Percentiles rank a stretch among this genome's conserved stretches.
Conservation (phyloP, 768 basidiomycete genomes). For the Suillus subluteus region DNA sequence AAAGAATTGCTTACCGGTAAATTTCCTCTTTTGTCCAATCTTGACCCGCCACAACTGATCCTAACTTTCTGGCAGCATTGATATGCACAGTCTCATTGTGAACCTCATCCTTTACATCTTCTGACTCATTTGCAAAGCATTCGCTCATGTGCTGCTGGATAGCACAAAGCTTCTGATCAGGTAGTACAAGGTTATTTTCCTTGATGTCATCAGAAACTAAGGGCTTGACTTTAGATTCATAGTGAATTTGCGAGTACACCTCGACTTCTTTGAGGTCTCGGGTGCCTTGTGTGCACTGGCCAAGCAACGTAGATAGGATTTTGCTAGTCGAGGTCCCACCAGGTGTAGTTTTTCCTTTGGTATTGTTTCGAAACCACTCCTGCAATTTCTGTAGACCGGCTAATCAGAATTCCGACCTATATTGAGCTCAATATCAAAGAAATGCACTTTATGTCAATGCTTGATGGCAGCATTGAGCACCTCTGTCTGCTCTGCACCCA, state of each 20-base stretch:
- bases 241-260: constrained; percentile 6
- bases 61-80: not conserved
- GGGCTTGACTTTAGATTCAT: constrained; percentile 2
- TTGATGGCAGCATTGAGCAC: not conserved
- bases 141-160: not conserved
- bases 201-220: not conserved
- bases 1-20: not conserved
- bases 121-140: not conserved
- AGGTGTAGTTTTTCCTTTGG: not conserved
- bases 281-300: not conserved
- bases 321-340: not conserved
- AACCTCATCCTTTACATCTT: not conserved
- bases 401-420: not conserved
- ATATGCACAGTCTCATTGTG: not conserved
- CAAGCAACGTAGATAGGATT: not conserved
- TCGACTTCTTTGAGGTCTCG: constrained; percentile 3
- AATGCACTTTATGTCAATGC: not conserved
- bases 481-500: not conserved
- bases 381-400: not conserved
- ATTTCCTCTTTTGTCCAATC: not conserved
- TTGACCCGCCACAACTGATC: not conserved
- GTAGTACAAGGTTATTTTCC: not conserved
- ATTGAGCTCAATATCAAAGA: not conserved
- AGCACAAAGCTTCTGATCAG: not conserved
- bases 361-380: not conserved